A percentile compares a stretch with the other conserved stretches of the same genome.
These are phyloP conservation scores for Daldinia caldariorum DNA, from an alignment of 495 filamentous ascomycete genomes.

Conservation along the genomic window DNA sequence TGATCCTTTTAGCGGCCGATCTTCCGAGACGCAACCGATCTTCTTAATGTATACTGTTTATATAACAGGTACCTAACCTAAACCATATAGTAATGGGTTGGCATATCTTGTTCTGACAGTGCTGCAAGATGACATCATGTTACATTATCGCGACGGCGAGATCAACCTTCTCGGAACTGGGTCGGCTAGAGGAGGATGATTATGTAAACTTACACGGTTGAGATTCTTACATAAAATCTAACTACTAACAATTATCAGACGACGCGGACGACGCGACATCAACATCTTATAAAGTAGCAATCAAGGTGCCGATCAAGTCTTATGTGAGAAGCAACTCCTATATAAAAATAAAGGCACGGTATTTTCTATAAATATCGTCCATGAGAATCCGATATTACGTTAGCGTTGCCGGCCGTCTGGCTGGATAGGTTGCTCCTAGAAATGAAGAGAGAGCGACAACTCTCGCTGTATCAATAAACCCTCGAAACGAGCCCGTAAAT, in stretches of 20 bases:
- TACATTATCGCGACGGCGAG: no score
- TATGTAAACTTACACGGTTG: neutral
- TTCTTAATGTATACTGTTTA: no score
- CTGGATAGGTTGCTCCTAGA: neutral
- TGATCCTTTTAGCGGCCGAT: no score
- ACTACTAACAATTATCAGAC: neutral
- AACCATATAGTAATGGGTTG: no score
- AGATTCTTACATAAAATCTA: constrained; percentile 5
- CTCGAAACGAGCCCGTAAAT: constrained; percentile 1
- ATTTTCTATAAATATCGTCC: neutral
- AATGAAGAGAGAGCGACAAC: neutral
- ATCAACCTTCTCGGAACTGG: neutral
- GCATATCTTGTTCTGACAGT: no score
- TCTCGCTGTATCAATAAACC: neutral
- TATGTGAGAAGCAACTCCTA: neutral
- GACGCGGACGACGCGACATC: neutral
- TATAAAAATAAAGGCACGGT: neutral
- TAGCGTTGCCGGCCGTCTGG: neutral
- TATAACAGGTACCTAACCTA: no score
- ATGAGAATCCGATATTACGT: neutral
- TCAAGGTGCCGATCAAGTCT: neutral
- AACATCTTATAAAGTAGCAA: neutral
- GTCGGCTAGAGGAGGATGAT: constrained; percentile 2
- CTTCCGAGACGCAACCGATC: no score
- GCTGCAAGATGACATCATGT: no score